Evolutionary conservation across 2,329 filamentous ascomycete genomes (phyloP).

Genomic region (Arthrocladium fulminans): DNA sequence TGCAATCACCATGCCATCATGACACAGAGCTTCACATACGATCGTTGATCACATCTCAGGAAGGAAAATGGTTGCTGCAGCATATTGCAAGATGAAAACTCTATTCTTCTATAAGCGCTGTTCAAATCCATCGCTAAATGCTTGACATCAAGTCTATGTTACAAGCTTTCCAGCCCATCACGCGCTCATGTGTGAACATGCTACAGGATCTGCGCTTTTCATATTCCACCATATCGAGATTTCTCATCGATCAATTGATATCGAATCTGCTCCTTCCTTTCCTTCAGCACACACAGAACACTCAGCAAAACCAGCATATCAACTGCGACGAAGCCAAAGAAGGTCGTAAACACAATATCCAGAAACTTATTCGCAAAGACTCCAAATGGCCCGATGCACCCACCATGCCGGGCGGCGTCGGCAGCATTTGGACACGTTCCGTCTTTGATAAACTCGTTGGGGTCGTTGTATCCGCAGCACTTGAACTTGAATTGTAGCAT

Average conservation of each 20-base stretch:
- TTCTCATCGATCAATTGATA: conserved; percentile 79
- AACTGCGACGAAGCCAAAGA: conserved; percentile 67
- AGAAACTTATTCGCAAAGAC: conserved; percentile 62
- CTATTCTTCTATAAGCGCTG: no score
- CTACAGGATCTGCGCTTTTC: no score
- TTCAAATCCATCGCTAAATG: no score
- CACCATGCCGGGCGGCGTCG: conserved; percentile 59
- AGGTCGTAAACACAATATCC: conserved; percentile 67
- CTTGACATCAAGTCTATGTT: no score
- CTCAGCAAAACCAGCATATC: conserved; percentile 61
- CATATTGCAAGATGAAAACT: no score
- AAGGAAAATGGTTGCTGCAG: no score
- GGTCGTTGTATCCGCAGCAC: conserved; percentile 74
- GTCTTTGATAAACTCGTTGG: conserved; percentile 62
- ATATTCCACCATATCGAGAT: conserved; percentile 47
- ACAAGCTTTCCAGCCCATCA: no score
- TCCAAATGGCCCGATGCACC: conserved; percentile 60
- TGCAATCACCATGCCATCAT: no score
- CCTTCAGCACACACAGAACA: conserved; percentile 68
- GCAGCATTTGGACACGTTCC: conserved; percentile 59
- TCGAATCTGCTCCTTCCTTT: conserved; percentile 68
- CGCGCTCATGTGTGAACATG: no score
- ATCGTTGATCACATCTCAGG: no score
- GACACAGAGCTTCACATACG: no score
- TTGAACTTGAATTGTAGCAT: conserved; percentile 67